Evolutionary conservation across 371 early-diverging fungal species (phyloP), one percentile per base, ranked within the genome.

Genomic region (Entomophthora muscae): DNA sequence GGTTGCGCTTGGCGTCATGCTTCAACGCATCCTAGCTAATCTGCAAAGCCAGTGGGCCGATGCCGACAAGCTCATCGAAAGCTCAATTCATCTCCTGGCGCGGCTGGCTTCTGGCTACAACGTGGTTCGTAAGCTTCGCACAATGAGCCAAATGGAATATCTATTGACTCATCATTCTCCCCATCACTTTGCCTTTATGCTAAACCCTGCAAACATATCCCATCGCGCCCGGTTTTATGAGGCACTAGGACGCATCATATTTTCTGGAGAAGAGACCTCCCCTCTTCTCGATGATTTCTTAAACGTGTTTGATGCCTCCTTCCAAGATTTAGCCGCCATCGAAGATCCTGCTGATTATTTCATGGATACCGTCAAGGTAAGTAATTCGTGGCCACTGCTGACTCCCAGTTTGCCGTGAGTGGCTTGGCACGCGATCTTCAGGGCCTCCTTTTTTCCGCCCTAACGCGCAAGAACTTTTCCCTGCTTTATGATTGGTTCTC

Each of bases 401-500:
- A 32, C 7, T 22, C 29, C 52, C 27, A 64, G 64, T 64, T 55
- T 23, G 52, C 76, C 1, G 58, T 82, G 1, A 66, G 78, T n/a
- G 87, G 88, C 28, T 65, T 86, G 10, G 87, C 93, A 65, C 77
- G 84, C 23, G 93, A 93, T 66, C 68, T 93, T 63, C 78, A 85
- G 32, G 93, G 92, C 1, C 84, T 90, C 58, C 76, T 90, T 54
- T 69, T 77, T 0, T 81, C 90, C 17, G 79, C 88, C 24, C 74
- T 76, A 61, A 79, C 71, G 3, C 78, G 80, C 64, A 72, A 74
- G 52, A 77, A 81, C 64, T 93, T 81, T 68, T 66, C 69, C 22
- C 32, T 86, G 30, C 88, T 93, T 68, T 91, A 88, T 66, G 88
- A 89, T 32, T 94, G 95, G 95, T 81, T 93, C 52, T 83, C 79